Evolutionary conservation across 495 filamentous ascomycete genomes (phyloP).

Genomic region (Trichoderma erinaceum): DNA sequence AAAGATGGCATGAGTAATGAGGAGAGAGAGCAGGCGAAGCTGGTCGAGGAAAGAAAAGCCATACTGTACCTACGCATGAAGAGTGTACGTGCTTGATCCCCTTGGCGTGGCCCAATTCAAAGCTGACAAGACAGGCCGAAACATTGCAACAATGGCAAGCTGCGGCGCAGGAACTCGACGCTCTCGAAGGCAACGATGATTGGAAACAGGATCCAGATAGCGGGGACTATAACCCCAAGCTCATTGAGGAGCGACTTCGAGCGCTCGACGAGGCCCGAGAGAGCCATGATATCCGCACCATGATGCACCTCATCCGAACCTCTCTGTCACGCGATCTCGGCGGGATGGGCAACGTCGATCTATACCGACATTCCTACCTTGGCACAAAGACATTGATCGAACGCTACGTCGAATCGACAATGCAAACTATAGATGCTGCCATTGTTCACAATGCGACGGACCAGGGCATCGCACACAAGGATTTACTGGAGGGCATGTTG

Average conservation of each 20-base stretch:
- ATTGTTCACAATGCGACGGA: conserved; percentile 55
- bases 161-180: conserved; percentile 72
- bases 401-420: conserved; percentile 71
- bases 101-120: background rate
- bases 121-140: conserved; percentile 42
- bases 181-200: conserved; percentile 68
- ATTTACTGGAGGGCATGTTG: conserved; percentile 65
- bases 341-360: conserved; percentile 73
- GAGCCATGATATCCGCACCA: conserved; percentile 60
- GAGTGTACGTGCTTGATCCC: conserved; percentile 39
- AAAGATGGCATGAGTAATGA: conserved; percentile 52
- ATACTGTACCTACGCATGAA: conserved; percentile 57
- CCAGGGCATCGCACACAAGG: conserved; percentile 52
- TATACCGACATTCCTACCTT: conserved; percentile 79
- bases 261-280: conserved; percentile 71
- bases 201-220: conserved; percentile 65
- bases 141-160: conserved; percentile 58
- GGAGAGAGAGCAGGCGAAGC: conserved; percentile 44
- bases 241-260: conserved; percentile 62
- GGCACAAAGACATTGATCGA: conserved; percentile 87
- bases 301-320: conserved; percentile 79
- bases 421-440: conserved; percentile 63
- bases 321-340: conserved; percentile 74
- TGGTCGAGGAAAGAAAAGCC: conserved; percentile 54
- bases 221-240: conserved; percentile 60